Evolutionary conservation across 1,284 basidiomycete species (phyloP).

Genomic region (Malassezia obtusa): DNA sequence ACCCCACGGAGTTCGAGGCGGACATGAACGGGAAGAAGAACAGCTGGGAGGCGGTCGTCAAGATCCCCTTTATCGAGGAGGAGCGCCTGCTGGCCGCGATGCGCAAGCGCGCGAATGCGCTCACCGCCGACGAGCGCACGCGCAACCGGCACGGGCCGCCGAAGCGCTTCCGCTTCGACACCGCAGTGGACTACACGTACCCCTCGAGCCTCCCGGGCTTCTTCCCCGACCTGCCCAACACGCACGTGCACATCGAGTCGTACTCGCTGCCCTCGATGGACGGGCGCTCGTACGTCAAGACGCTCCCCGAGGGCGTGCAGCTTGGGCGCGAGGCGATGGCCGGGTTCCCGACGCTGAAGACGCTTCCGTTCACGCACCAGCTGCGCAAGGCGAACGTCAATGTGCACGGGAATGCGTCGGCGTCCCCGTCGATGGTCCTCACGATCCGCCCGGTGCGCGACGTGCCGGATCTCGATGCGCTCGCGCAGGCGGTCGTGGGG

Average conservation of each 20-base stretch:
- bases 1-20: conserved; percentile 77
- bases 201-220: conserved; percentile 86
- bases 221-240: conserved; percentile 81
- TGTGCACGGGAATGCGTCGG: conserved; percentile 79
- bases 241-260: conserved; percentile 64
- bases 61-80: conserved; percentile 96
- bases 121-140: conserved; percentile 65
- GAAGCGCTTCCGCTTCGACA: conserved; percentile 66
- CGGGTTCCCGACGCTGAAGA: conserved; percentile 89
- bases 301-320: conserved; percentile 77
- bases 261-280: conserved; percentile 71
- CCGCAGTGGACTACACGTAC: conserved; percentile 56
- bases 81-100: conserved; percentile 62
- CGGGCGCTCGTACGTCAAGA: conserved; percentile 73
- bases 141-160: conserved; percentile 74
- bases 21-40: conserved; percentile 97
- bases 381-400: conserved; percentile 83
- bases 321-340: conserved; percentile 78
- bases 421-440: conserved; percentile 85
- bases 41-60: conserved; percentile 97
- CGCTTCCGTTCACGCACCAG: conserved; percentile 66
- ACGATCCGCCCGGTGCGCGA: conserved; percentile 70
- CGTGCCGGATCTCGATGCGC: conserved; percentile 54
- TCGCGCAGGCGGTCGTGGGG: conserved; percentile 56
- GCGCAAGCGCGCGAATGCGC: conserved; percentile 62